These are phyloP conservation scores for Termitomyces eurrhizus DNA, from an alignment of 768 basidiomycete genomes.

Conservation along the genomic window DNA sequence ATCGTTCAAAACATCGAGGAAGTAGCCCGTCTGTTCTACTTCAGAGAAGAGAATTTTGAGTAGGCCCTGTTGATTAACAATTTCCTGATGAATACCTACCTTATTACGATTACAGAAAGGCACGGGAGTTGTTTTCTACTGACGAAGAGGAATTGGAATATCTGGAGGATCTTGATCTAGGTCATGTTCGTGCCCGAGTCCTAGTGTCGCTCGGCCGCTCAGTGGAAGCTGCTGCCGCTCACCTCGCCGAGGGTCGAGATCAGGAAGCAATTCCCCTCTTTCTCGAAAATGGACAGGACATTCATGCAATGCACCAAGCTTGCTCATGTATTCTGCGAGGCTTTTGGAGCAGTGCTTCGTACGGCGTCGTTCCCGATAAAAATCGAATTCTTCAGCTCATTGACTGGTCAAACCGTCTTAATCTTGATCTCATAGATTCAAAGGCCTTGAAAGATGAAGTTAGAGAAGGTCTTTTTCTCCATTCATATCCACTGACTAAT, in stretches of 20 bases:
- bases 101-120: constrained; percentile 33
- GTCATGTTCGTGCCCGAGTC: constrained; percentile 42
- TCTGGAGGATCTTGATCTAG: constrained; percentile 49
- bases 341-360: constrained; percentile 44
- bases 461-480: background rate
- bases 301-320: constrained; percentile 29
- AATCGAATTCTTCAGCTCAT: constrained; percentile 20
- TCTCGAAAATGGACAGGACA: constrained; percentile 19
- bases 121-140: constrained; percentile 41
- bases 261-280: constrained; percentile 45
- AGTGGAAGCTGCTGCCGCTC: constrained; percentile 49
- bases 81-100: background rate
- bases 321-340: constrained; percentile 34
- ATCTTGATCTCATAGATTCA: constrained; percentile 10
- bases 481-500: background rate
- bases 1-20: constrained; percentile 34
- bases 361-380: constrained; percentile 25
- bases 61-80: constrained; percentile 17
- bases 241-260: constrained; percentile 42
- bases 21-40: constrained; percentile 44
- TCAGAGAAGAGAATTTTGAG: constrained; percentile 32
- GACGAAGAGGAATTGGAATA: constrained; percentile 55
- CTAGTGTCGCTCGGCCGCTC: constrained; percentile 38
- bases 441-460: constrained; percentile 1
- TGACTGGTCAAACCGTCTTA: constrained; percentile 17